Evolutionary conservation across 2,329 filamentous ascomycete species (phyloP), one percentile per base, ranked within the genome.

Genomic region (Fusarium humuli): DNA sequence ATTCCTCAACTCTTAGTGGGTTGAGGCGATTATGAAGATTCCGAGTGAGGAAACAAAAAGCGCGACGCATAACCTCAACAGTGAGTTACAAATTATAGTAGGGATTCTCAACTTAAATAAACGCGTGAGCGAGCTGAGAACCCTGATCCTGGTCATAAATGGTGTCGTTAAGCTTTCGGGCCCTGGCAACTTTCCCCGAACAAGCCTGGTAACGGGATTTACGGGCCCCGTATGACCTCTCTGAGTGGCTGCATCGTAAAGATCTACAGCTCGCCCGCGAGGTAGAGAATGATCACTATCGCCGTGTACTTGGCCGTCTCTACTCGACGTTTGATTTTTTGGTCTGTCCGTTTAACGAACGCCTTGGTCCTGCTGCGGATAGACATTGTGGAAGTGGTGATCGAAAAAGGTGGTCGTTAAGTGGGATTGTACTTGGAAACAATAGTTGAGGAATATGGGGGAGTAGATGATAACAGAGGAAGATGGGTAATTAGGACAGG

Each of bases 211-310:
- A 27, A 22, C 13, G 40, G 30, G 9, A 23, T 25, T 23, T 54
- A 13, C 27, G 40, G 40, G 5, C 27, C 37, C 32, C 23, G 48
- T n/a, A 18, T 37, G 22, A 7, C 12, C 22, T n/a, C 30, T 52
- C 25, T 52, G 32, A 52, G 23, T 52, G 48, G 48, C 48, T 52
- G 18, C 32, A 1, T 12, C 48, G 48, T 52, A 52, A 40, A 27
- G 48, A 52, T 25, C 18, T 23, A 23, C 30, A 14, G 7, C 48
- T 44, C 32, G 20, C 18, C 25, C 3, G 34, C 34, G 6, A 37
- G 34, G n/a, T 37, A 37, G 18, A 37, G 34, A n/a, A 37, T 37
- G 34, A 37, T 37, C 34, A 37, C 34, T 37, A 37, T 37, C 3
- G 34, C 34, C 6, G 34, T 37, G 18, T 37, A 37, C 11, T 37